These are phyloP conservation scores for Yamadazyma tumulicola DNA, from an alignment of 805 yeast species.

Conservation along the genomic window DNA sequence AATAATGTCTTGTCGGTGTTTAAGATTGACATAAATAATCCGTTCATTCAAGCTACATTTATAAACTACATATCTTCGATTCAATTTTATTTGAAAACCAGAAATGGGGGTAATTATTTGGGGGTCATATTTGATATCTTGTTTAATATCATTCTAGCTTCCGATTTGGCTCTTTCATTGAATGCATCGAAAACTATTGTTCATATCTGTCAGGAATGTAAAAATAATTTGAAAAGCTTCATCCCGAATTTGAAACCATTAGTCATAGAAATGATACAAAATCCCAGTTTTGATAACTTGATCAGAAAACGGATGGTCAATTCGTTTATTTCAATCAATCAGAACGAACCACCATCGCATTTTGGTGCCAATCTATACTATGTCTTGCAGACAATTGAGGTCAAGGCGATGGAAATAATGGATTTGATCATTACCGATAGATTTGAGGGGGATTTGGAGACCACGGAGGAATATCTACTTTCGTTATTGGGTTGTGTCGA, in stretches of 20 bases:
- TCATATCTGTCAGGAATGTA: slow-evolving; percentile 54
- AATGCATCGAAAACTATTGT: slow-evolving; percentile 51
- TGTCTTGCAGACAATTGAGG: slow-evolving; percentile 18
- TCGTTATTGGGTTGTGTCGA: slow-evolving; percentile 61
- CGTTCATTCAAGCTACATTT: slow-evolving; percentile 35
- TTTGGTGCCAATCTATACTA: slow-evolving; percentile 21
- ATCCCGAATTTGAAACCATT: slow-evolving; percentile 49
- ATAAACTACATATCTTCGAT: slow-evolving; percentile 58
- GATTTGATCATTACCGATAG: slow-evolving; percentile 12
- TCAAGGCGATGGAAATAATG: slow-evolving; percentile 4
- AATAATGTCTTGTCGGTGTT: slow-evolving; percentile 9
- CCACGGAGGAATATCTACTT: slow-evolving; percentile 41
- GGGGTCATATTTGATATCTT: slow-evolving; percentile 53
- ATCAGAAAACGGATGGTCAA: slow-evolving; percentile 59
- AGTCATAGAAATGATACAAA: slow-evolving; percentile 44
- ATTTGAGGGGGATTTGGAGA: slow-evolving; percentile 14
- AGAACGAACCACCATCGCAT: slow-evolving; percentile 38
- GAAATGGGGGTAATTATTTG: slow-evolving; percentile 43
- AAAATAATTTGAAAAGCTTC: slow-evolving; percentile 36
- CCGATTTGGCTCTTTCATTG: slow-evolving; percentile 20
- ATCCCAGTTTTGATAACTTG: slow-evolving; percentile 35
- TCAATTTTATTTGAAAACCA: slow-evolving; percentile 53
- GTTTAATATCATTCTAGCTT: slow-evolving; percentile 37
- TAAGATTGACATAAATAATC: slow-evolving; percentile 2
- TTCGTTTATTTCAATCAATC: slow-evolving; percentile 61